Evolutionary conservation across 2,329 filamentous ascomycete genomes (phyloP).

Genomic region (Oidium heveae): DNA sequence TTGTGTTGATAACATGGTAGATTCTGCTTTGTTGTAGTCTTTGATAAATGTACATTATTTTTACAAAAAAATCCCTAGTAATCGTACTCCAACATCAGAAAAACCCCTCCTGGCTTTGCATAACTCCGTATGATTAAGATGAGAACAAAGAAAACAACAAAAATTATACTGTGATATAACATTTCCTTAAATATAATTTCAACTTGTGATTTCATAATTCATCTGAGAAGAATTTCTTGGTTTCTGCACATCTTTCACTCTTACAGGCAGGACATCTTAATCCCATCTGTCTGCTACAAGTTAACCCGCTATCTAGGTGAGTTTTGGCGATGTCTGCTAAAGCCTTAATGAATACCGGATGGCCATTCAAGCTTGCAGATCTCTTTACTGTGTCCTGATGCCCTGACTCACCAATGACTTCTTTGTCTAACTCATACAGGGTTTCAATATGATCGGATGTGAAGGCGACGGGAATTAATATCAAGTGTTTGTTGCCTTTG

Average conservation of each 20-base stretch:
- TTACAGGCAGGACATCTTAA: constrained; percentile 82
- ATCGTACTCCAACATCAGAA: too few species aligned
- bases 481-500: constrained; percentile 73
- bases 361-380: constrained; percentile 79
- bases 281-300: constrained; percentile 64
- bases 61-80: too few species aligned
- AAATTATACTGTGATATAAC: too few species aligned
- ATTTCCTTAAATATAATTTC: too few species aligned
- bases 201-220: not conserved
- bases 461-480: constrained; percentile 87
- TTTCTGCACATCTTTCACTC: constrained; percentile 65
- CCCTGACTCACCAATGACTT: constrained; percentile 75
- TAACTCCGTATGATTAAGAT: too few species aligned
- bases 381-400: constrained; percentile 62
- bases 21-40: too few species aligned
- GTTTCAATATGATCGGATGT: constrained; percentile 99
- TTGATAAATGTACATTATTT: too few species aligned
- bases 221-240: constrained; percentile 35
- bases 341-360: constrained; percentile 67
- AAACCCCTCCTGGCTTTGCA: too few species aligned
- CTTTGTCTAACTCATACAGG: constrained; percentile 74
- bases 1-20: too few species aligned
- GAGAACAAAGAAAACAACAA: too few species aligned
- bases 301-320: constrained; percentile 44
- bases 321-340: constrained; percentile 65